Conservation (phyloP, 345 rosid genomes). For the Eutrema japonicum region DNA sequence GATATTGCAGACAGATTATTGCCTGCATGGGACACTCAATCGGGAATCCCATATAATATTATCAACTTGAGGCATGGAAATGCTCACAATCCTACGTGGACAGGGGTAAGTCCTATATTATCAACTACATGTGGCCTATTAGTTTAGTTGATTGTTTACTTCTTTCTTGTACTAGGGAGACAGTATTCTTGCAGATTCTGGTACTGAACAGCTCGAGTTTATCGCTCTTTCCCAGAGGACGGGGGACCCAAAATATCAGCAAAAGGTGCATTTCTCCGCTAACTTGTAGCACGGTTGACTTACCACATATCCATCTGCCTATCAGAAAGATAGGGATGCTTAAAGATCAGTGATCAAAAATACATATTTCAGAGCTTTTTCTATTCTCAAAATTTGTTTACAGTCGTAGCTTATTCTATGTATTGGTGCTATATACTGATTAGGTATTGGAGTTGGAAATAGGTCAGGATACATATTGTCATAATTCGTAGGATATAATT, state of each 20-base stretch:
- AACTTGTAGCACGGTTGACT: conserved; percentile 9
- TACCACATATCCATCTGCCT: conserved; percentile 10
- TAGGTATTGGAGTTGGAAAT: neutral
- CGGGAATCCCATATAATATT: conserved; percentile 85
- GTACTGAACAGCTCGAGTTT: conserved; percentile 97
- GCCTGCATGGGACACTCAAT: conserved; percentile 86
- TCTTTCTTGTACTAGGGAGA: conserved; percentile 59
- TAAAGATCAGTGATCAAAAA: neutral
- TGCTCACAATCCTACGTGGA: conserved; percentile 86
- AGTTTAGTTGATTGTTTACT: conserved; percentile 20
- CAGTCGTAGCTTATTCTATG: neutral
- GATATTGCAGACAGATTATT: conserved; percentile 94
- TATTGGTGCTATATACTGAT: neutral
- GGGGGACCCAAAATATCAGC: conserved; percentile 88
- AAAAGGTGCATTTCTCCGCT: conserved; percentile 60
- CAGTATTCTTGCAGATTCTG: conserved; percentile 98
- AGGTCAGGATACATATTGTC: conserved; percentile 2
- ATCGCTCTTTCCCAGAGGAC: conserved; percentile 98
- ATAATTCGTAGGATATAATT: neutral
- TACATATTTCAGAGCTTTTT: neutral
- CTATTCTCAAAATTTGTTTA: neutral
- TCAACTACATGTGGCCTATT: conserved; percentile 7
- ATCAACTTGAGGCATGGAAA: conserved; percentile 83
- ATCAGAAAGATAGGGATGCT: conserved; percentile 13
- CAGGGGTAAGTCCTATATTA: conserved; percentile 69